These are phyloP conservation scores for Alternaria arborescens DNA, from an alignment of 2,329 filamentous ascomycete genomes.

Conservation along the genomic window DNA sequence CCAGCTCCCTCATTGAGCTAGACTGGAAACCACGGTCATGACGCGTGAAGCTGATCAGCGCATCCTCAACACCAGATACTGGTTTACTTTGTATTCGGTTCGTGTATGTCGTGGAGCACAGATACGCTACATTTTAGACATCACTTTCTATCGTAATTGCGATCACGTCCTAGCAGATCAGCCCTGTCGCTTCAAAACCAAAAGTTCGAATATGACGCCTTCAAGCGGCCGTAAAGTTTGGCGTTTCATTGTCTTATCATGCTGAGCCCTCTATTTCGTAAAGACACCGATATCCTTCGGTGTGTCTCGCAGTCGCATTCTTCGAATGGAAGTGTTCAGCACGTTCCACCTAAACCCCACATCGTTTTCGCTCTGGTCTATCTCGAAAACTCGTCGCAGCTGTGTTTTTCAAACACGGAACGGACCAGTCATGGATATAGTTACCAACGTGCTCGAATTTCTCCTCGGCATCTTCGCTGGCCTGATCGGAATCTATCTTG, in stretches of 20 bases:
- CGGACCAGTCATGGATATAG: conserved; percentile 2
- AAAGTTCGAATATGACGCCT: not conserved
- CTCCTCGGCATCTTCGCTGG: conserved; percentile 32
- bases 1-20: no score
- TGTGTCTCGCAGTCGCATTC: not conserved
- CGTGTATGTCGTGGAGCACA: no score
- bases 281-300: not conserved
- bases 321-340: not conserved
- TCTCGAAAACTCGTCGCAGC: not conserved
- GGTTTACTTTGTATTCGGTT: no score
- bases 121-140: no score
- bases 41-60: no score
- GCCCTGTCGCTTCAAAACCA: not conserved
- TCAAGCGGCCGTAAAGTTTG: not conserved
- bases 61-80: no score
- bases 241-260: not conserved
- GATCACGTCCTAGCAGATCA: no score
- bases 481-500: conserved; percentile 49
- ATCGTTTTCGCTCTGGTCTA: not conserved
- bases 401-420: not conserved
- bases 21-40: no score
- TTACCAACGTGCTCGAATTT: conserved; percentile 28
- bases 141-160: no score
- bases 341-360: not conserved
- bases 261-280: not conserved